Base-by-base conservation (phyloP, 2,329 filamentous ascomycete species). In the Arthrobotrys megalospora region DNA sequence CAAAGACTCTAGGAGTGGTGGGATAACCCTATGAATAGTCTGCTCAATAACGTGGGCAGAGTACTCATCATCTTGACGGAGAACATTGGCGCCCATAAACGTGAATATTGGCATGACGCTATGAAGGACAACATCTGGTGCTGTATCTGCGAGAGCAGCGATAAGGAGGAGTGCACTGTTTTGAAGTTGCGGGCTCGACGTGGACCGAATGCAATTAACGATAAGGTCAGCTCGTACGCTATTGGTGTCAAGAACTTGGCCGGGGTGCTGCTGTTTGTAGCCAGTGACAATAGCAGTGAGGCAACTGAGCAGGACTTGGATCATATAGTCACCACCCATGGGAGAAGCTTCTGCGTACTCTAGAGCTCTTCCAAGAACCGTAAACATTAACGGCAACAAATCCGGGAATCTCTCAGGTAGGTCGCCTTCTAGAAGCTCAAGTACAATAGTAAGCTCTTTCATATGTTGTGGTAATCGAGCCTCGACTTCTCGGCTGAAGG, bases 61-160 rank as follows among this genome's bases (percentile, higher is more conserved):
- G 85, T 97, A 98, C 81, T 98, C 95, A 82, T 99, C 96, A 81
- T 93, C 93, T 85, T 97, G 95, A 60, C 93, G 91, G 62, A 99
- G 88, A 19, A 97, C 91, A 2, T 93, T 97, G 50, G 91, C 92
- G 48, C 95, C 94, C 91, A 98, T 97, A 83, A 98, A 97, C 0
- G 96, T 98, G 85, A 99, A 99, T 65, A 99, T 95, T 11, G 96
- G 96, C 96, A 99, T 99, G 67, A 99, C 93, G 81, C 94, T 97
- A 85, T 99, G 95, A 72, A 99, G 88, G 2, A 99, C 93, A 58
- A 97, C 86, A 83, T 97, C 94, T 0, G 96, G 96, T 0, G 93
- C 93, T 81, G 94, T 92, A 45, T 91, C 91, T 21, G 96, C 95
- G 47, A 99, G 87, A 71, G 91, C 92, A 24, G 95, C 94, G 73